Conservation (phyloP, 441 rosid genomes). For the Daphne laureola region DNA sequence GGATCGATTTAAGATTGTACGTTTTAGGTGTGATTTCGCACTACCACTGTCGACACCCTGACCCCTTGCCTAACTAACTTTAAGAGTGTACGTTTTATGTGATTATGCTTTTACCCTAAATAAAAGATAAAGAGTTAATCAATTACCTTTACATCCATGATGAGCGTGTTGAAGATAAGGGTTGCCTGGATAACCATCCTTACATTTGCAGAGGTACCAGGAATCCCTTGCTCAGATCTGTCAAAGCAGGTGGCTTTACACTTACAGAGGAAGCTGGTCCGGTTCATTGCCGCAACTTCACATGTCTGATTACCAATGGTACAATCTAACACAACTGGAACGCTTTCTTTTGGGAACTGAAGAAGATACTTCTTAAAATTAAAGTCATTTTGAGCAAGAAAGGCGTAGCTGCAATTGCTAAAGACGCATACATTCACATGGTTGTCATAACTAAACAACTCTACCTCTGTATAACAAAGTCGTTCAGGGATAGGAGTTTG, state of each 20-base stretch:
- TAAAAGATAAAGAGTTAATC: too few species aligned
- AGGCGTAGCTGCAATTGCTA: slow-evolving; percentile 16
- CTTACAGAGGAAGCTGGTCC: slow-evolving; percentile 12
- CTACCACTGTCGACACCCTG: too few species aligned
- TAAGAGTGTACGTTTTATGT: too few species aligned
- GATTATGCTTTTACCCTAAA: too few species aligned
- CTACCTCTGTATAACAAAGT: too few species aligned
- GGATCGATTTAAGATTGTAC: too few species aligned
- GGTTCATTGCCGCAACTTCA: neutral
- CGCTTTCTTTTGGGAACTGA: too few species aligned
- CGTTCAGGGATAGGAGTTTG: slow-evolving; percentile 8
- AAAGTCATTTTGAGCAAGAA: slow-evolving; percentile 2
- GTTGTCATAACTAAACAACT: too few species aligned
- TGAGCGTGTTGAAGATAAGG: slow-evolving; percentile 19
- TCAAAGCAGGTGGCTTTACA: slow-evolving; percentile 7
- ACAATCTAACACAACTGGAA: slow-evolving; percentile 12
- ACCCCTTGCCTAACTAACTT: too few species aligned
- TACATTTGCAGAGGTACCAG: slow-evolving; percentile 21
- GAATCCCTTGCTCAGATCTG: neutral
- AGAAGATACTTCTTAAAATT: slow-evolving; percentile 13
- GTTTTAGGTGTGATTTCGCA: too few species aligned
- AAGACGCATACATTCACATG: neutral
- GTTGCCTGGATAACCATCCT: slow-evolving; percentile 27
- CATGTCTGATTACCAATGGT: slow-evolving; percentile 11
- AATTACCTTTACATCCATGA: slow-evolving; percentile 29